phyloP scores from a whole-genome alignment of 352 stramenopile species.

The Phytophthora citricola region DNA sequence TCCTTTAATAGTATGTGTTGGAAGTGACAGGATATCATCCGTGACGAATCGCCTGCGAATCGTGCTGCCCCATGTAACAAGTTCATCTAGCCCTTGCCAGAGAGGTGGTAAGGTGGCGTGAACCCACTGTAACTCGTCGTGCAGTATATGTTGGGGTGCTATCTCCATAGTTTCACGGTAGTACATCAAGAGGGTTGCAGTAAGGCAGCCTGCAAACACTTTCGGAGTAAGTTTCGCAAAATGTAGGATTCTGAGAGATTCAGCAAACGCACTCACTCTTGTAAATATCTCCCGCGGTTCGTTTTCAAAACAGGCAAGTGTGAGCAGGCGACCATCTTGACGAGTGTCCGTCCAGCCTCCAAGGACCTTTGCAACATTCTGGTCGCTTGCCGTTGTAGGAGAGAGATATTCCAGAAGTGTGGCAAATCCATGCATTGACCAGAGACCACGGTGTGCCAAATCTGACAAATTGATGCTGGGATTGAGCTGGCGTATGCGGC shows the following conservation, averaged over 20 bases:
- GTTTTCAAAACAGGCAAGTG: constrained; percentile 16
- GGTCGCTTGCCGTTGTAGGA: constrained; percentile 15
- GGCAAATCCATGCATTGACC: constrained; percentile 30
- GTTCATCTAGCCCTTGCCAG: neutral
- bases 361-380: constrained; percentile 26
- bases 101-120: neutral
- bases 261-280: constrained; percentile 3
- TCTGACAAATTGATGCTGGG: constrained; percentile 17
- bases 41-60: constrained; percentile 4
- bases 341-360: constrained; percentile 16
- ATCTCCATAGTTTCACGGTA: constrained; percentile 5
- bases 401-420: constrained; percentile 30
- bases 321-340: constrained; percentile 2
- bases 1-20: no score
- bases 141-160: constrained; percentile 5
- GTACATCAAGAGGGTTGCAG: constrained; percentile 15
- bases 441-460: constrained; percentile 22
- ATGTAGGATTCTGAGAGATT: neutral
- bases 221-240: constrained; percentile 7
- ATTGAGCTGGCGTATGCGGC: constrained; percentile 1
- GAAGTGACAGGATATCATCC: constrained; percentile 7
- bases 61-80: constrained; percentile 5
- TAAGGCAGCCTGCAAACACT: constrained; percentile 15
- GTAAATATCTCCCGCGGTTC: neutral
- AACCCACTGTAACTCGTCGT: neutral